These are phyloP conservation scores for Diaporthe longicolla DNA, from an alignment of 2,329 filamentous ascomycete species.

Conservation along the genomic window DNA sequence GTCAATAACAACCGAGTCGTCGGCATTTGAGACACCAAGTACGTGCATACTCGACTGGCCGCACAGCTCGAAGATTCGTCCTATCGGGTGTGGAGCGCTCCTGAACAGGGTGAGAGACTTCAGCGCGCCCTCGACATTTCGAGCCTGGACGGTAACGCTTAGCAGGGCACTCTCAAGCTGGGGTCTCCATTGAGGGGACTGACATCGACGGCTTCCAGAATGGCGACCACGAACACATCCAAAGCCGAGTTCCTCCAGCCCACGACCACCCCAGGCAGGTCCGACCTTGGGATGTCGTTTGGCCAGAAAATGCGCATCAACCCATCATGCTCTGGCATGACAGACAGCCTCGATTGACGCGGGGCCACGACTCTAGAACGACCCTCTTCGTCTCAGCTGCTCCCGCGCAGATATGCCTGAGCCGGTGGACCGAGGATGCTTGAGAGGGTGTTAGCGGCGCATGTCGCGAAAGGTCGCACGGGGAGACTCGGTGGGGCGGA, in stretches of 20 bases:
- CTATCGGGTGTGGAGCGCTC: constrained; percentile 83
- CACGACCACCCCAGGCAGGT: constrained; percentile 86
- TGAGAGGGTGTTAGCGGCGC: constrained; percentile 46
- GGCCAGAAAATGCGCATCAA: constrained; percentile 99
- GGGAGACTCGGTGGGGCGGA: constrained; percentile 38
- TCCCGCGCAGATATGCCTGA: constrained; percentile 94
- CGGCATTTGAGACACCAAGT: constrained; percentile 83
- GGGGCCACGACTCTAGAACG: constrained; percentile 75
- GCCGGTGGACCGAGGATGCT: constrained; percentile 86
- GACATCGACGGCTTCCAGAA: constrained; percentile 93
- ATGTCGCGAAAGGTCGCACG: constrained; percentile 39
- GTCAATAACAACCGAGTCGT: constrained; percentile 69
- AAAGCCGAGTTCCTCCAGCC: constrained; percentile 95
- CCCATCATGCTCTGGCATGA: constrained; percentile 83
- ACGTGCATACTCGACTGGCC: constrained; percentile 87
- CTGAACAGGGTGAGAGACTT: constrained; percentile 87
- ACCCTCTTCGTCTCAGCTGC: constrained; percentile 93
- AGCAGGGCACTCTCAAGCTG: constrained; percentile 46
- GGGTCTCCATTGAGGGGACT: constrained; percentile 49
- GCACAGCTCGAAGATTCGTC: constrained; percentile 86
- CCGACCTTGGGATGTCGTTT: constrained; percentile 81
- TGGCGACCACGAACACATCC: constrained; percentile 90
- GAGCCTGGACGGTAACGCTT: constrained; percentile 65
- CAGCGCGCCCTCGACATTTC: constrained; percentile 89
- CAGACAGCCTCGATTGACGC: constrained; percentile 52